phyloP scores from a whole-genome alignment of 2,329 filamentous ascomycete genomes.

The Penicillium sp. region DNA sequence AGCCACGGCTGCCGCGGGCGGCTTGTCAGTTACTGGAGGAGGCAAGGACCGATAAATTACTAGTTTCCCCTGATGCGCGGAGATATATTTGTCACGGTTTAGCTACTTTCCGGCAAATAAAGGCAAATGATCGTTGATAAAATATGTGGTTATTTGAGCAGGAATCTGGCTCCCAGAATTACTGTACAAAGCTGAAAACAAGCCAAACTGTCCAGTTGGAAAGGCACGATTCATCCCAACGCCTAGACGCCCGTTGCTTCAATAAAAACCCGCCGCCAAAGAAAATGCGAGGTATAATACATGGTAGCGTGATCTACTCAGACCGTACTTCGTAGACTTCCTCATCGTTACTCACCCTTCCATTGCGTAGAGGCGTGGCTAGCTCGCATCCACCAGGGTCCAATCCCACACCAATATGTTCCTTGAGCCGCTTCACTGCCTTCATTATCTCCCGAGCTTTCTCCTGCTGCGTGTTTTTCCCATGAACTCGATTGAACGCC shows the following conservation, averaged over 20 bases:
- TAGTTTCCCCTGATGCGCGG: neutral
- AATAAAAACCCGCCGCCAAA: neutral
- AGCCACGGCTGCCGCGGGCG: conserved; percentile 20
- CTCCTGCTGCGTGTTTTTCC: conserved; percentile 48
- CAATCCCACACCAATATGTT: conserved; percentile 57
- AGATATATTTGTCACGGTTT: neutral
- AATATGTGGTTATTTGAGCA: neutral
- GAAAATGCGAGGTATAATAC: neutral
- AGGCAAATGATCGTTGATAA: neutral
- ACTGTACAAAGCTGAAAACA: neutral
- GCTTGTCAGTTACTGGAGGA: conserved; percentile 20
- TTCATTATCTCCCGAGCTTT: conserved; percentile 52
- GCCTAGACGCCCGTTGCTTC: neutral
- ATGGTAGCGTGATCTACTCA: neutral
- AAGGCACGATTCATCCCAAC: neutral
- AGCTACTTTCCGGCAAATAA: neutral
- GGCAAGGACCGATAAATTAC: conserved; percentile 23
- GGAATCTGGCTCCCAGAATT: neutral
- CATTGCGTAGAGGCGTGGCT: conserved; percentile 56
- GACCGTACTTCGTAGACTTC: conserved; percentile 44
- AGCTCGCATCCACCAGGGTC: conserved; percentile 59
- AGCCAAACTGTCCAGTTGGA: neutral
- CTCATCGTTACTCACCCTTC: conserved; percentile 57
- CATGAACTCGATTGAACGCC: conserved; percentile 50
- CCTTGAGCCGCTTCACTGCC: conserved; percentile 56